These are phyloP conservation scores for Ajuga reptans DNA, from an alignment of 305 asterid genomes.

Conservation along the genomic window DNA sequence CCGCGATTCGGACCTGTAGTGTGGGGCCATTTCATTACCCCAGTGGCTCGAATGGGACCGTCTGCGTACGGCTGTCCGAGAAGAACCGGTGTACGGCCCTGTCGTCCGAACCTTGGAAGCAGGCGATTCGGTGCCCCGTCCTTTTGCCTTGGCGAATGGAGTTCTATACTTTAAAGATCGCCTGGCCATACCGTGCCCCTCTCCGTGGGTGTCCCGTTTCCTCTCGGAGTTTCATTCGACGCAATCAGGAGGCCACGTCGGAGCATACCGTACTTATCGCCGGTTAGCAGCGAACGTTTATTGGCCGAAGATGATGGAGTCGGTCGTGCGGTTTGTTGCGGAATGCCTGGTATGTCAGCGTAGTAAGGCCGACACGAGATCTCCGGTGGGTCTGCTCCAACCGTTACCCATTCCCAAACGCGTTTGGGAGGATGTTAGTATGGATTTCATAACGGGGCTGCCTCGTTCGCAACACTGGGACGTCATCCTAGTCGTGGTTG, in stretches of 20 bases:
- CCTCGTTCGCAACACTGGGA: not conserved
- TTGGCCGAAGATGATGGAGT: not conserved
- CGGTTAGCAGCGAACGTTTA: not conserved
- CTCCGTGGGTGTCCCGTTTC: no score
- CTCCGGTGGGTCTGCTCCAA: not conserved
- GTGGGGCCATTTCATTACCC: no score
- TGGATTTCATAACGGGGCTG: not conserved
- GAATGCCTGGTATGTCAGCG: not conserved
- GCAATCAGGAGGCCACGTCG: not conserved
- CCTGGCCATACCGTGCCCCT: no score
- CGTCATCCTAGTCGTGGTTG: not conserved
- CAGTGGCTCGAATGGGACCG: no score
- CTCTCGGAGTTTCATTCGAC: not conserved
- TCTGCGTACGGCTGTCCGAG: no score
- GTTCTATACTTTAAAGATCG: no score
- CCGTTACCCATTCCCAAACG: not conserved
- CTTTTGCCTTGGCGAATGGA: no score
- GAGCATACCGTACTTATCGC: not conserved
- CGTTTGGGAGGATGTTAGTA: not conserved
- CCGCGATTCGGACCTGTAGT: no score
- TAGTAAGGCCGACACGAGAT: not conserved
- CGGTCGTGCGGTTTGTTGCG: not conserved
- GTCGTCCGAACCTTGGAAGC: no score
- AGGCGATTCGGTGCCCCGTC: no score
- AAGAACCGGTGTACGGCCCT: no score